These are phyloP conservation scores for Euphorbia schlechtendalii DNA, from an alignment of 441 rosid species.

Conservation along the genomic window DNA sequence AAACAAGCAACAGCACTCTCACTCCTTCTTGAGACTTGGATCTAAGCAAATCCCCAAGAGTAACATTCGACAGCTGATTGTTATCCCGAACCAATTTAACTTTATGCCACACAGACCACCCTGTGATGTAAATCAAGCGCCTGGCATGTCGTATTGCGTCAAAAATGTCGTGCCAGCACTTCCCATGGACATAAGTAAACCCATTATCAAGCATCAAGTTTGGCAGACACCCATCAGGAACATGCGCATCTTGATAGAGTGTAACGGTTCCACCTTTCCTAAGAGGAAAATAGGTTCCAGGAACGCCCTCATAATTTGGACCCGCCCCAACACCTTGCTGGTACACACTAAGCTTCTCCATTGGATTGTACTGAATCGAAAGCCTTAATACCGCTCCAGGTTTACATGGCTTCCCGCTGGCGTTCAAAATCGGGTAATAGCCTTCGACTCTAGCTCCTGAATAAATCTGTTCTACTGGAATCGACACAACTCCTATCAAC, in stretches of 20 bases:
- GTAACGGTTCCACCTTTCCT: constrained; percentile 79
- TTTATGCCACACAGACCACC: constrained; percentile 97
- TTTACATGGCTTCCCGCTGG: constrained; percentile 71
- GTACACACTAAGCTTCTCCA: constrained; percentile 54
- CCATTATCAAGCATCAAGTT: constrained; percentile 53
- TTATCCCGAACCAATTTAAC: constrained; percentile 68
- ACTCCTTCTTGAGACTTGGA: constrained; percentile 95
- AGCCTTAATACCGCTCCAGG: constrained; percentile 62
- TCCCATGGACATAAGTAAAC: constrained; percentile 67
- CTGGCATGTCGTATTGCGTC: constrained; percentile 75
- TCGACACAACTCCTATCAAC: constrained; percentile 66
- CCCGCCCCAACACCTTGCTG: constrained; percentile 87
- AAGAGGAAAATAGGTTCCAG: constrained; percentile 91
- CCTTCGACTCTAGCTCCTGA: constrained; percentile 66
- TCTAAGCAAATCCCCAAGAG: constrained; percentile 80
- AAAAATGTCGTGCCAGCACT: constrained; percentile 91
- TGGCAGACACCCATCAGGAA: constrained; percentile 80
- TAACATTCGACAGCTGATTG: constrained; percentile 39
- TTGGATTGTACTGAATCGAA: constrained; percentile 74
- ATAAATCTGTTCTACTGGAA: constrained; percentile 72
- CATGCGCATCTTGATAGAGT: constrained; percentile 96
- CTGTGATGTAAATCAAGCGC: constrained; percentile 80
- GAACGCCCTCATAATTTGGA: constrained; percentile 77
- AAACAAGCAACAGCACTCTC: constrained; percentile 83
- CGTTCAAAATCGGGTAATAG: constrained; percentile 47